Percentiles rank a stretch among this genome's conserved stretches.
Evolutionary conservation across 192 early-diverging fungal genomes (phyloP).

Genomic region (Chytriomyces confervae): DNA sequence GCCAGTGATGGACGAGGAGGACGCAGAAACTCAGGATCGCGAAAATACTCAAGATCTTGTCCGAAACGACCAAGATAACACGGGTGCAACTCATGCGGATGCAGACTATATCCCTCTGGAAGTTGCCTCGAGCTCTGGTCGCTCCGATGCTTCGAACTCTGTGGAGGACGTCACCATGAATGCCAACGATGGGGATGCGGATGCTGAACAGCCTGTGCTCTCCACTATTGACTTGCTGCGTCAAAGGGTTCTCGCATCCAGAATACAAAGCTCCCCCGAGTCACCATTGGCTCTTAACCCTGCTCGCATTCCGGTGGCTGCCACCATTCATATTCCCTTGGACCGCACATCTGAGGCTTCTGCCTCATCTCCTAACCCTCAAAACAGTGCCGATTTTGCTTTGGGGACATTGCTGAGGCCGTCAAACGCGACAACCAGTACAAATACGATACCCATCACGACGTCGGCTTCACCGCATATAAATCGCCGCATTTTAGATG

Average conservation of each 20-base stretch:
- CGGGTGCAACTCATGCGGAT: not conserved
- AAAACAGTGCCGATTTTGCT: not conserved
- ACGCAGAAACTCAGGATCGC: not conserved
- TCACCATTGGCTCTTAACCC: not conserved
- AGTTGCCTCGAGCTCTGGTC: not conserved
- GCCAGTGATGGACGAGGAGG: not conserved
- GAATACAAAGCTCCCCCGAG: no score
- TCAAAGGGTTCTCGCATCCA: no score
- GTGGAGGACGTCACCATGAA: no score
- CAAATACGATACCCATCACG: not conserved
- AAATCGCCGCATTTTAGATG: not conserved
- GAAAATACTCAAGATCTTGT: not conserved
- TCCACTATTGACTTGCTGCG: no score
- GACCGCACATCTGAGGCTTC: not conserved
- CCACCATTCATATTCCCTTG: not conserved
- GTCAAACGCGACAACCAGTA: not conserved
- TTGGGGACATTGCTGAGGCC: not conserved
- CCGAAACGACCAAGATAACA: not conserved
- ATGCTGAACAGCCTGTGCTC: no score
- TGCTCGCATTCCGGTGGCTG: not conserved
- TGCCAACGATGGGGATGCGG: no score
- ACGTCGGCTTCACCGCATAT: not conserved
- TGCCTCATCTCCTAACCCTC: not conserved
- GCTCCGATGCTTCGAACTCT: not conserved
- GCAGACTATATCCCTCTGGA: not conserved